These are phyloP conservation scores for Chenopodium formosanum DNA, from an alignment of 148 eudicot species.

Conservation along the genomic window DNA sequence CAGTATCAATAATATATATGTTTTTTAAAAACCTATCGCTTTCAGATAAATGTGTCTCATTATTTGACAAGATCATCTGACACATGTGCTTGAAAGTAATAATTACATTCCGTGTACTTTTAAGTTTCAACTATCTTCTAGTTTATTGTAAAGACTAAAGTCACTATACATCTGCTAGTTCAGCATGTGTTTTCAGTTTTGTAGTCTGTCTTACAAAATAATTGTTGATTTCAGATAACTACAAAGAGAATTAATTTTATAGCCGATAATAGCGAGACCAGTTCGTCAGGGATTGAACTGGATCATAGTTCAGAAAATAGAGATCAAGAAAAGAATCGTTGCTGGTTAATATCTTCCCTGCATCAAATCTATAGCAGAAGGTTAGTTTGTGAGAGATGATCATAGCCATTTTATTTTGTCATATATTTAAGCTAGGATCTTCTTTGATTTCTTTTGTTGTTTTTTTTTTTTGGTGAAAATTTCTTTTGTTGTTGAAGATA, in stretches of 20 bases:
- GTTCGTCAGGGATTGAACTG: conserved; percentile 42
- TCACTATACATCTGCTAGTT: neutral
- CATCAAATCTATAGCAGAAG: conserved; percentile 98
- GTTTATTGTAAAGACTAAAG: neutral
- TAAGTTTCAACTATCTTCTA: neutral
- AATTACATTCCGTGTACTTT: neutral
- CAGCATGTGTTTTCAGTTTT: neutral
- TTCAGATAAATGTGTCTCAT: neutral
- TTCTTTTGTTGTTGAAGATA: neutral
- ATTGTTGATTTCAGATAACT: conserved; percentile 61
- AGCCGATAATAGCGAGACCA: conserved; percentile 58
- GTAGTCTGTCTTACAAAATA: conserved; percentile 2
- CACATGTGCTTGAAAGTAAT: neutral
- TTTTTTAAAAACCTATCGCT: too few relatives aligned
- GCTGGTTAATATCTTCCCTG: conserved; percentile 90
- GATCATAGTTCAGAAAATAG: conserved; percentile 28
- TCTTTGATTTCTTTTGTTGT: neutral
- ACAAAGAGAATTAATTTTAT: conserved; percentile 83
- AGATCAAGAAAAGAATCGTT: conserved; percentile 69
- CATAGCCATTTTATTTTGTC: conserved; percentile 9
- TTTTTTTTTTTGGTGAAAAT: too few relatives aligned
- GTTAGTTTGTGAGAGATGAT: conserved; percentile 40
- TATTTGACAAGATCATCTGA: neutral
- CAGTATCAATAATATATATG: too few relatives aligned
- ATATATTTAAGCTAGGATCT: neutral